A percentile compares a stretch with the other conserved stretches of the same genome.
phyloP scores from a whole-genome alignment of 192 early-diverging fungal genomes.

The Radiomyces spectabilis region DNA sequence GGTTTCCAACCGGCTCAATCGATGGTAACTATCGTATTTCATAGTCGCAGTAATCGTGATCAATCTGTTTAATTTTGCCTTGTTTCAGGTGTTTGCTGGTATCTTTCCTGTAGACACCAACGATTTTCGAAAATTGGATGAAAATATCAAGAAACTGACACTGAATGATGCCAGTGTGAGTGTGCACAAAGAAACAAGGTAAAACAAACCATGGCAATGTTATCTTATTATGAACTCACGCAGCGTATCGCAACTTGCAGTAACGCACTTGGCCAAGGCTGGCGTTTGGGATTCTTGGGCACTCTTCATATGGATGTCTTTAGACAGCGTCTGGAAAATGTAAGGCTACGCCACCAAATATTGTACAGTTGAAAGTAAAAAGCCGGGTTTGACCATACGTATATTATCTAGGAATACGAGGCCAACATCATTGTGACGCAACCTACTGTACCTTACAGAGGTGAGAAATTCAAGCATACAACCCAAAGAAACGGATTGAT shows the following conservation, averaged over 20 bases:
- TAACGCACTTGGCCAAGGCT: constrained; percentile 89
- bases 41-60: background rate
- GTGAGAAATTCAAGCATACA: constrained; percentile 15
- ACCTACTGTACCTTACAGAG: constrained; percentile 86
- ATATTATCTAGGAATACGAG: constrained; percentile 69
- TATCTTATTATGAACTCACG: background rate
- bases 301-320: constrained; percentile 99
- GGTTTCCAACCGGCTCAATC: constrained; percentile 93
- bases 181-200: constrained; percentile 76
- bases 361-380: too few relatives aligned
- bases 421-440: constrained; percentile 85
- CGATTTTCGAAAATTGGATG: constrained; percentile 82
- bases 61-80: background rate
- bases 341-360: too few relatives aligned
- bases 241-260: too few relatives aligned
- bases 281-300: constrained; percentile 91
- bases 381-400: background rate
- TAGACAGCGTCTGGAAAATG: constrained; percentile 81
- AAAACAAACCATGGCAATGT: background rate
- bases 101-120: constrained; percentile 87
- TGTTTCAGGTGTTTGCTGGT: constrained; percentile 70
- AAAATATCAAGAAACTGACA: constrained; percentile 87
- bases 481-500: background rate
- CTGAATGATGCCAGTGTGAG: constrained; percentile 93
- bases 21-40: constrained; percentile 50